Evolutionary conservation across 2,329 filamentous ascomycete genomes (phyloP).

Genomic region (Trichoderma sp.): DNA sequence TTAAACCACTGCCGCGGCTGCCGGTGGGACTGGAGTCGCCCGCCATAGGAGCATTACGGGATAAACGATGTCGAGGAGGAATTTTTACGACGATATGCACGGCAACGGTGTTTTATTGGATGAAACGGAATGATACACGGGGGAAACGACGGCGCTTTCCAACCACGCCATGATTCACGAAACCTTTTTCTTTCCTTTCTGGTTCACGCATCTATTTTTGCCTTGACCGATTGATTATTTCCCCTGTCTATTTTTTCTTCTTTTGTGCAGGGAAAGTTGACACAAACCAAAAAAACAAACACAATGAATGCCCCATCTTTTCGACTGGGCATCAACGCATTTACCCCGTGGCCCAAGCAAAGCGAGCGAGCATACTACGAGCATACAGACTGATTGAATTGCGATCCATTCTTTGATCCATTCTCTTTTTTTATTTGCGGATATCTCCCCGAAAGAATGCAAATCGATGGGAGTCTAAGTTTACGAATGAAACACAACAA

Average conservation of each 20-base stretch:
- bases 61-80: not conserved
- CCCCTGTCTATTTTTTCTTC: not conserved
- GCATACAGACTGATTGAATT: constrained; percentile 18
- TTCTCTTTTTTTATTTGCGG: not conserved
- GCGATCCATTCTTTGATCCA: constrained; percentile 7
- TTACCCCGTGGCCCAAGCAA: not conserved
- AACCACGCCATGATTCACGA: constrained; percentile 8
- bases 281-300: not conserved
- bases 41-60: not conserved
- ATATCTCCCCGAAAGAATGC: not conserved
- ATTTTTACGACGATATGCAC: constrained; percentile 2
- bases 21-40: not conserved
- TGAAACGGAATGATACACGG: constrained; percentile 12
- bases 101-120: constrained; percentile 11
- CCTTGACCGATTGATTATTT: not conserved
- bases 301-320: not conserved
- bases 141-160: constrained; percentile 5
- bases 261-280: not conserved
- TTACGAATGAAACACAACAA: not conserved
- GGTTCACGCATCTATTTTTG: not conserved
- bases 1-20: not conserved
- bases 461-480: not conserved
- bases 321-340: not conserved
- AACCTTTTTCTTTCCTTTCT: constrained; percentile 6
- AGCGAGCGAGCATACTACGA: not conserved